Percentiles rank a stretch among this genome's conserved stretches.
These are phyloP conservation scores for Polytrichum formosum DNA, from an alignment of 225 moss, liverwort and hornwort species.

Conservation along the genomic window DNA sequence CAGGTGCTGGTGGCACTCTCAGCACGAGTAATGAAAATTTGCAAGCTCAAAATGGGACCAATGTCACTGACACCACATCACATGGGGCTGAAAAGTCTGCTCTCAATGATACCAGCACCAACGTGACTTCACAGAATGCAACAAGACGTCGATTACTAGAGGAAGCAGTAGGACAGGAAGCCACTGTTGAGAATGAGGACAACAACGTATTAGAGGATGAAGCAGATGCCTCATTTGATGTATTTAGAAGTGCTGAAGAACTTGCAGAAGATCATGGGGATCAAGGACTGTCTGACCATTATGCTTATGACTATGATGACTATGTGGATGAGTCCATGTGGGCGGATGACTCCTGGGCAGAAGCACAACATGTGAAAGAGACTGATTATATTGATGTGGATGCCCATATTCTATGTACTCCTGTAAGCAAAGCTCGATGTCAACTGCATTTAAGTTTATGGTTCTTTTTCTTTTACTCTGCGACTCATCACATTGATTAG, in stretches of 20 bases:
- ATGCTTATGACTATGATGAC: slow-evolving; percentile 95
- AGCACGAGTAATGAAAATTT: slow-evolving; percentile 11
- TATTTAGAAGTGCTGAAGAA: slow-evolving; percentile 79
- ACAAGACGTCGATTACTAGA: slow-evolving; percentile 47
- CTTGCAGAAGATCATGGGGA: slow-evolving; percentile 71
- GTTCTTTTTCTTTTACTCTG: neutral
- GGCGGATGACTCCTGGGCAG: slow-evolving; percentile 85
- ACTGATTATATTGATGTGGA: slow-evolving; percentile 76
- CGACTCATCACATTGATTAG: too few species aligned
- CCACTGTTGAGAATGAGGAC: slow-evolving; percentile 69
- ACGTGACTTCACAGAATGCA: slow-evolving; percentile 10
- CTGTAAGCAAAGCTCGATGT: slow-evolving; percentile 38
- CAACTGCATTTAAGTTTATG: neutral
- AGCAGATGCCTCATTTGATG: slow-evolving; percentile 69
- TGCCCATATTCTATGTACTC: slow-evolving; percentile 91
- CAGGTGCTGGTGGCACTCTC: slow-evolving; percentile 25
- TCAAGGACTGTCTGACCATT: slow-evolving; percentile 85
- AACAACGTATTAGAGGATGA: slow-evolving; percentile 70
- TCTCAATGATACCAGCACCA: slow-evolving; percentile 20
- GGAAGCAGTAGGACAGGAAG: slow-evolving; percentile 18
- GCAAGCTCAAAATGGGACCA: slow-evolving; percentile 4
- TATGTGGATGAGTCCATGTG: slow-evolving; percentile 97
- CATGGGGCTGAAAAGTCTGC: neutral
- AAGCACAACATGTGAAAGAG: slow-evolving; percentile 56
- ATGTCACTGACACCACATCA: neutral